phyloP scores from a whole-genome alignment of 768 basidiomycete species.

The Boletellus ananas region DNA sequence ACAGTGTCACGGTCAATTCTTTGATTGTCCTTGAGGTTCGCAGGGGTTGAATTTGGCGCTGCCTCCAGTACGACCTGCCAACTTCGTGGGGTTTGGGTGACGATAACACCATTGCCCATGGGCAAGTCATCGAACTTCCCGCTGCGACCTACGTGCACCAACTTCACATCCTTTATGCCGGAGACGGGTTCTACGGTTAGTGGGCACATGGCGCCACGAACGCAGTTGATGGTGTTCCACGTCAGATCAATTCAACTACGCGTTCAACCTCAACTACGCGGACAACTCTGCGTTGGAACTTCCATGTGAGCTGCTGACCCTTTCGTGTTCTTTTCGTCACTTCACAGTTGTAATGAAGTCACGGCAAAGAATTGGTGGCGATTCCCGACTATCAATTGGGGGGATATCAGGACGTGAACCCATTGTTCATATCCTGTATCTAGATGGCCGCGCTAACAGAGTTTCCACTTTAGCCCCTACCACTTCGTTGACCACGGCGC shows the following conservation, averaged over 20 bases:
- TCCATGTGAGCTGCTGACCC: constrained; percentile 26
- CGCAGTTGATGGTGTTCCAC: not conserved
- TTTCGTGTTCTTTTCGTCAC: not conserved
- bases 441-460: not conserved
- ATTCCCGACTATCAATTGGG: constrained; percentile 39
- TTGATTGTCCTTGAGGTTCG: not conserved
- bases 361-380: constrained; percentile 45
- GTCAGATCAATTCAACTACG: constrained; percentile 31
- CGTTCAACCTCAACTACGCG: constrained; percentile 36
- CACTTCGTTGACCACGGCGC: constrained; percentile 37
- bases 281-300: constrained; percentile 35
- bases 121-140: constrained; percentile 37
- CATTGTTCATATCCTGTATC: not conserved
- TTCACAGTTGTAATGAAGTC: constrained; percentile 27
- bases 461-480: constrained; percentile 36
- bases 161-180: constrained; percentile 47
- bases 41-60: not conserved
- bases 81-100: constrained; percentile 35
- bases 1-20: constrained; percentile 37
- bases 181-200: constrained; percentile 36
- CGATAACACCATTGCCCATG: constrained; percentile 45
- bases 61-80: constrained; percentile 42
- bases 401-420: constrained; percentile 42
- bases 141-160: constrained; percentile 40
- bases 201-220: not conserved